Conservation (phyloP, 495 filamentous ascomycete species). For the Lophium mytilinum region DNA sequence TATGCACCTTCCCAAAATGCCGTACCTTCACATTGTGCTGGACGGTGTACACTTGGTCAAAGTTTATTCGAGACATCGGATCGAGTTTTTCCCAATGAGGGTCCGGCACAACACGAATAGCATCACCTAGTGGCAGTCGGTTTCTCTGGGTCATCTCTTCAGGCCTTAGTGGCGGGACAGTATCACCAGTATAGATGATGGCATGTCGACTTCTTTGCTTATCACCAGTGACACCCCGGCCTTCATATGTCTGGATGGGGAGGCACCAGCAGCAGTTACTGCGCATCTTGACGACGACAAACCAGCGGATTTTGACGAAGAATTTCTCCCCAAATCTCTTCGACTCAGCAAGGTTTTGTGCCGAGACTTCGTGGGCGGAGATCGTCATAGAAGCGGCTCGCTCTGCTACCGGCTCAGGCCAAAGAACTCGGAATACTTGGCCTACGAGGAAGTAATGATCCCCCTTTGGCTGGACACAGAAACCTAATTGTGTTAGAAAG, state of each 20-base stretch:
- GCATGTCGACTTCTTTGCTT: constrained; percentile 20
- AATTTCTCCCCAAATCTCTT: constrained; percentile 12
- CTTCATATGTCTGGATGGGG: constrained; percentile 23
- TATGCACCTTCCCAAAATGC: constrained; percentile 31
- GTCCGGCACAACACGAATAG: constrained; percentile 1
- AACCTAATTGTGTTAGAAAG: no score
- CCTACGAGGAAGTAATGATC: constrained; percentile 3
- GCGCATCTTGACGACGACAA: constrained; percentile 24
- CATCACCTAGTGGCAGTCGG: neutral
- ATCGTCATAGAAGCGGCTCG: no score
- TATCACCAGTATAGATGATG: constrained; percentile 25
- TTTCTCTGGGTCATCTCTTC: no score
- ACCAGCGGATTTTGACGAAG: constrained; percentile 24
- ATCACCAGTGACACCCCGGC: constrained; percentile 16
- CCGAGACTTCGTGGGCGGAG: neutral
- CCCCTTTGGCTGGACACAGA: neutral
- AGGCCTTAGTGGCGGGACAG: no score
- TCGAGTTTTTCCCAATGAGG: no score
- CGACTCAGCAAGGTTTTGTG: no score
- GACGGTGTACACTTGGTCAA: constrained; percentile 40
- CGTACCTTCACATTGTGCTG: constrained; percentile 43
- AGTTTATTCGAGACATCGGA: constrained; percentile 41
- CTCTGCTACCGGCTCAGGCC: constrained; percentile 22
- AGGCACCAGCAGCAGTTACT: constrained; percentile 18
- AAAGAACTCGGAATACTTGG: constrained; percentile 9